Conservation (phyloP, 1,284 basidiomycete genomes). For the Rhodotorula sp. region DNA sequence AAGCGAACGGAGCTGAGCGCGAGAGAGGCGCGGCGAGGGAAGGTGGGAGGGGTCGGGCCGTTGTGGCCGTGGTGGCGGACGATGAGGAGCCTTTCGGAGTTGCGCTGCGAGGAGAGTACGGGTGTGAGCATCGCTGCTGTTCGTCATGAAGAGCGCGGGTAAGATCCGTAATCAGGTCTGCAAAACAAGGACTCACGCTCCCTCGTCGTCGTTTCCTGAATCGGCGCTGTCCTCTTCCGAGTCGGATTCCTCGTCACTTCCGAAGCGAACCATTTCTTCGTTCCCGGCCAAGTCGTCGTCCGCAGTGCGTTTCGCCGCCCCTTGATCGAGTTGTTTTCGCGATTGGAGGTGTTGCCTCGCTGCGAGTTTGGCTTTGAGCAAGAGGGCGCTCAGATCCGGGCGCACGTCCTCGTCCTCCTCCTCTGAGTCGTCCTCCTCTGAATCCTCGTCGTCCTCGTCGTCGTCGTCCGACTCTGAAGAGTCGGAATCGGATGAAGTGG, state of each 20-base stretch:
- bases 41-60: slow-evolving; percentile 16
- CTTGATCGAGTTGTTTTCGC: background rate
- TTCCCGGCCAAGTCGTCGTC: slow-evolving; percentile 23
- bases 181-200: background rate
- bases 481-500: background rate
- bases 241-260: slow-evolving; percentile 15
- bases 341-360: background rate
- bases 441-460: background rate
- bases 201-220: background rate
- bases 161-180: too few species aligned
- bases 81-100: slow-evolving; percentile 25
- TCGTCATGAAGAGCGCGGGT: too few species aligned
- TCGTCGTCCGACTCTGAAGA: background rate
- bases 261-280: slow-evolving; percentile 36
- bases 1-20: background rate
- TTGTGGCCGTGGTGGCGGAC: slow-evolving; percentile 6
- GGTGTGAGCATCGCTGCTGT: too few species aligned
- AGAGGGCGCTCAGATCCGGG: slow-evolving; percentile 9
- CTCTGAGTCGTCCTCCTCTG: slow-evolving; percentile 1
- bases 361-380: slow-evolving; percentile 31
- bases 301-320: background rate
- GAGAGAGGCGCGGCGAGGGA: slow-evolving; percentile 5
- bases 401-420: background rate
- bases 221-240: slow-evolving; percentile 1
- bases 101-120: background rate